A percentile compares a stretch with the other conserved stretches of the same genome.
Conservation (phyloP, 176 grass and related monocot genomes). For the Alloteropsis semialata region DNA sequence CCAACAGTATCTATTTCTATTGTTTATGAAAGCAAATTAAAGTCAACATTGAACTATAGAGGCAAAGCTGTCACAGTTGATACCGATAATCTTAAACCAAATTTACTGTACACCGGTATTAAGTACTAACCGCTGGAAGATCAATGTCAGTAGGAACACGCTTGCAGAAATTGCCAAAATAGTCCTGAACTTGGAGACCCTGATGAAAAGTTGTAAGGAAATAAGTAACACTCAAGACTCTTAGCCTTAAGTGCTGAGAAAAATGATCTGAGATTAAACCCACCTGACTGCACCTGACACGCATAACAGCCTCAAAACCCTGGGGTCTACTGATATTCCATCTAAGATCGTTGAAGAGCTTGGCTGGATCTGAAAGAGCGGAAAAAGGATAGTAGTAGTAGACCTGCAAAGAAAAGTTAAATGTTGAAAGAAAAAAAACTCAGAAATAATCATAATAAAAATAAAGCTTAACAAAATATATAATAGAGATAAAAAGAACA, state of each 20-base stretch:
- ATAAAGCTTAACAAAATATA: neutral
- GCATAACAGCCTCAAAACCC: constrained; percentile 93
- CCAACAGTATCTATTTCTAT: neutral
- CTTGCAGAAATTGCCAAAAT: constrained; percentile 84
- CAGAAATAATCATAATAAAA: neutral
- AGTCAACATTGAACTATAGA: neutral
- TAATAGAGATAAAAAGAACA: neutral
- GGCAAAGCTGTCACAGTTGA: neutral
- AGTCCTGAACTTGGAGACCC: constrained; percentile 87
- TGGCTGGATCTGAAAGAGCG: constrained; percentile 79
- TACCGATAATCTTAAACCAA: neutral
- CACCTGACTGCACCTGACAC: constrained; percentile 82
- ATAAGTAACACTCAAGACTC: constrained; percentile 15
- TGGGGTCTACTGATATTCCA: constrained; percentile 94
- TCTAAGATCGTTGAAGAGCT: constrained; percentile 91
- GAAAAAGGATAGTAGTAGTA: constrained; percentile 96
- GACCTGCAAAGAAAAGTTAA: constrained; percentile 53
- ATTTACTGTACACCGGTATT: neutral
- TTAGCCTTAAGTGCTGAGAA: constrained; percentile 2
- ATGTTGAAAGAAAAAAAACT: neutral
- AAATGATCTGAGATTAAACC: constrained; percentile 32
- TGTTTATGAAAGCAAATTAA: neutral
- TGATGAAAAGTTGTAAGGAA: constrained; percentile 28
- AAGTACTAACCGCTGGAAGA: constrained; percentile 63
- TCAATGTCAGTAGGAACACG: constrained; percentile 95